phyloP scores from a whole-genome alignment of 2,329 filamentous ascomycete genomes.

The Trichoderma sp. region DNA sequence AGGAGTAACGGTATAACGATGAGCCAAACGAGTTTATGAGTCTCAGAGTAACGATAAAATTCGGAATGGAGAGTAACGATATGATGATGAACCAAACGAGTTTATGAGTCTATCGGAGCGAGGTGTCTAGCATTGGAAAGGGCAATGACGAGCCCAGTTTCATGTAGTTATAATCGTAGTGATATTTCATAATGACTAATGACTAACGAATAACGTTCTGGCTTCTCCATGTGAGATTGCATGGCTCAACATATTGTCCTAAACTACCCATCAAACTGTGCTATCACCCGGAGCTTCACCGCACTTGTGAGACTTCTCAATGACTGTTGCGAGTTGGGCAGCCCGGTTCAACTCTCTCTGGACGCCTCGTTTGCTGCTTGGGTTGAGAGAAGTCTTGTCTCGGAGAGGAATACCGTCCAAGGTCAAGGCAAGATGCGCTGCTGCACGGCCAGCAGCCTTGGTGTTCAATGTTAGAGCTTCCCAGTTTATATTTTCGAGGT shows the following conservation, averaged over 20 bases:
- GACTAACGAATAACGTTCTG: slow-evolving; percentile 7
- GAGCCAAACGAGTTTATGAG: not conserved
- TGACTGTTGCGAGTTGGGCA: slow-evolving; percentile 34
- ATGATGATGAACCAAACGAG: not conserved
- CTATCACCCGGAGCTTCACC: slow-evolving; percentile 34
- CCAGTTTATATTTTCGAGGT: slow-evolving; percentile 47
- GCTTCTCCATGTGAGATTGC: not conserved
- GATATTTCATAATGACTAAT: slow-evolving; percentile 9
- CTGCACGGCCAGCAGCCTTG: slow-evolving; percentile 54
- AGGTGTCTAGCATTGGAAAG: not conserved
- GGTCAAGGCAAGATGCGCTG: slow-evolving; percentile 48
- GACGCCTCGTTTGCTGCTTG: slow-evolving; percentile 35
- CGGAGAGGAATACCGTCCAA: slow-evolving; percentile 43
- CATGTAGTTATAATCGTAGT: slow-evolving; percentile 1
- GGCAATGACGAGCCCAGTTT: not conserved
- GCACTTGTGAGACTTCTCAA: slow-evolving; percentile 39
- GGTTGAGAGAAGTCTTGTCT: slow-evolving; percentile 35
- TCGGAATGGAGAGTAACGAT: not conserved
- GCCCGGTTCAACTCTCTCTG: slow-evolving; percentile 36
- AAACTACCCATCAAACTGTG: not conserved
- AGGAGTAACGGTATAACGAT: not conserved
- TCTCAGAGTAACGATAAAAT: too few species aligned
- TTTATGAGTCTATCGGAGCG: not conserved
- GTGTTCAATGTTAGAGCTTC: slow-evolving; percentile 46
- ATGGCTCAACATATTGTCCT: not conserved